phyloP scores from a whole-genome alignment of 352 stramenopile genomes.

The Globisporangium iwayamae region DNA sequence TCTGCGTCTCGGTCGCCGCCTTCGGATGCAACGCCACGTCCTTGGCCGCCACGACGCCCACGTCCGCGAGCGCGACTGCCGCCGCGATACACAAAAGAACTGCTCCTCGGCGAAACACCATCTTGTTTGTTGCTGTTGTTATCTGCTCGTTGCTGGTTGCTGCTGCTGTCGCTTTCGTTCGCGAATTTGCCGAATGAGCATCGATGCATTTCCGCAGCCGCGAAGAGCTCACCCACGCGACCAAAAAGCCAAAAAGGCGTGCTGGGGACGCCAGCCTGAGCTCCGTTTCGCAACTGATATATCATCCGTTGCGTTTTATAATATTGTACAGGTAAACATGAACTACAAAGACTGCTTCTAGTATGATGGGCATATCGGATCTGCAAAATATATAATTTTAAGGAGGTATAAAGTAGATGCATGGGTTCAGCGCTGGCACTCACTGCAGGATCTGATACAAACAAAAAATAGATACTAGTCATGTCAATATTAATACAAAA shows the following conservation, averaged over 20 bases:
- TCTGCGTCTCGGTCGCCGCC: slow-evolving; percentile 20
- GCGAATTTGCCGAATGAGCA: slow-evolving; percentile 8
- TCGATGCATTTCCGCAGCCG: neutral
- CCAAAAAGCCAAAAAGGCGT: neutral
- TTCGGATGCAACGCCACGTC: slow-evolving; percentile 12
- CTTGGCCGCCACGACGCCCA: slow-evolving; percentile 19
- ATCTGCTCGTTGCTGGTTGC: neutral
- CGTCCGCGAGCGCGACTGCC: slow-evolving; percentile 25
- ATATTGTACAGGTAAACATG: neutral
- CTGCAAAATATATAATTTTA: neutral
- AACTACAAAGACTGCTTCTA: neutral
- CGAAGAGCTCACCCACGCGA: slow-evolving; percentile 7
- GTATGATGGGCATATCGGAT: neutral
- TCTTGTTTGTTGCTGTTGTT: slow-evolving; percentile 6
- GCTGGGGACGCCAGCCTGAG: neutral
- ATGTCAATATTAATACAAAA: neutral
- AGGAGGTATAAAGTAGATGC: neutral
- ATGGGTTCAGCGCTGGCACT: slow-evolving; percentile 10
- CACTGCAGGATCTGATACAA: neutral
- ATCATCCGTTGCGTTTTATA: neutral
- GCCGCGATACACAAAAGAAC: slow-evolving; percentile 34
- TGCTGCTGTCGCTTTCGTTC: slow-evolving; percentile 7
- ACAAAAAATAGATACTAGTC: neutral
- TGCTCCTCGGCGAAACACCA: slow-evolving; percentile 36
- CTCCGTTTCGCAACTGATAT: slow-evolving; percentile 2